Conservation (phyloP, 495 filamentous ascomycete genomes). For the Melanomma pulvis-pyrius region DNA sequence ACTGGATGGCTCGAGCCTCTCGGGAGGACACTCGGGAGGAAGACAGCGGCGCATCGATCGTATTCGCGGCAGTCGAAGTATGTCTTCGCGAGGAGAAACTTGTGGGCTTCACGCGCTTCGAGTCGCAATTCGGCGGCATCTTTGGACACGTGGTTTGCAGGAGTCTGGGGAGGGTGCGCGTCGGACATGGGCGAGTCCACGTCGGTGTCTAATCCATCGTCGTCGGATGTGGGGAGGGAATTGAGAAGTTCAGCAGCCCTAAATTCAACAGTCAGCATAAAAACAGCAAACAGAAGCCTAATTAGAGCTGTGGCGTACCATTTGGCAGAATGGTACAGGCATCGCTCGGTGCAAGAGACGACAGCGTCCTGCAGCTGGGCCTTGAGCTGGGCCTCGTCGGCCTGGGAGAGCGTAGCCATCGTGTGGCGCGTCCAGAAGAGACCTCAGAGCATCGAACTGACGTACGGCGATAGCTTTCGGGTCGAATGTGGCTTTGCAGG, state of each 20-base stretch:
- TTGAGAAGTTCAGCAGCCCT: constrained; percentile 96
- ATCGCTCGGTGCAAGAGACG: constrained; percentile 88
- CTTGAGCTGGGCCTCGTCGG: constrained; percentile 53
- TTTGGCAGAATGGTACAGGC: constrained; percentile 95
- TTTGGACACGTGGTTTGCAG: constrained; percentile 44
- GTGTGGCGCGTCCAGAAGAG: neutral
- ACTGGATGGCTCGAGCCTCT: constrained; percentile 57
- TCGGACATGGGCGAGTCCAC: constrained; percentile 63
- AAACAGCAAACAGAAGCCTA: neutral
- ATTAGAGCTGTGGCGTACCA: constrained; percentile 61
- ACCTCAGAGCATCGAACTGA: neutral
- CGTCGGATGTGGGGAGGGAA: constrained; percentile 61
- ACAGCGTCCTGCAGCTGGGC: constrained; percentile 77
- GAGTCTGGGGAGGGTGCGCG: constrained; percentile 41
- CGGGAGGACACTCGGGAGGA: constrained; percentile 74
- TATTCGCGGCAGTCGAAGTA: constrained; percentile 96
- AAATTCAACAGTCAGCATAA: neutral
- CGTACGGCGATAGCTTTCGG: neutral
- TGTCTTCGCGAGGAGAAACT: constrained; percentile 89
- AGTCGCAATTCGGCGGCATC: constrained; percentile 70
- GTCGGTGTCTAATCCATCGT: constrained; percentile 56
- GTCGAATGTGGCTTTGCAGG: neutral
- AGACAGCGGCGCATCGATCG: constrained; percentile 89
- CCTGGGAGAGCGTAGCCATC: constrained; percentile 30
- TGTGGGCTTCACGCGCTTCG: constrained; percentile 77